Evolutionary conservation across 352 stramenopile species (phyloP).

Genomic region (Pythium periplocum): DNA sequence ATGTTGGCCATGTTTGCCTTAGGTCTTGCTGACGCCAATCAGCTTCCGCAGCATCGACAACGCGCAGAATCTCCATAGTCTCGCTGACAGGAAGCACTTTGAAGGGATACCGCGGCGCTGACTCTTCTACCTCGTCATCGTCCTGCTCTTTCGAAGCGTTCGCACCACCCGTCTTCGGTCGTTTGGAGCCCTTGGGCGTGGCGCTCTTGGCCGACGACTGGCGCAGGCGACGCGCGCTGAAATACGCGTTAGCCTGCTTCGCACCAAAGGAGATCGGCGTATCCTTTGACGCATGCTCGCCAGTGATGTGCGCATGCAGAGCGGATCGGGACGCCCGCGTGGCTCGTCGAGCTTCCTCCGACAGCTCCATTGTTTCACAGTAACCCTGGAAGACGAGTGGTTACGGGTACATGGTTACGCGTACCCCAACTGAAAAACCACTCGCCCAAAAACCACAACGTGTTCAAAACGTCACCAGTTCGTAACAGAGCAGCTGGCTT

Average conservation of each 20-base stretch:
- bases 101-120: not conserved
- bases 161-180: not conserved
- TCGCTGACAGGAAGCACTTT: conserved; percentile 6
- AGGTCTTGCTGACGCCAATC: conserved; percentile 1
- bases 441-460: too few species aligned
- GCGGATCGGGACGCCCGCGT: too few species aligned
- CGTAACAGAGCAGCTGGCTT: too few species aligned
- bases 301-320: too few species aligned
- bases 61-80: conserved; percentile 8
- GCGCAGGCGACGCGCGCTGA: conserved; percentile 8
- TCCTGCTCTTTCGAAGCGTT: not conserved
- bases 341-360: too few species aligned
- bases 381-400: too few species aligned
- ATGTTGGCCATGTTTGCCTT: conserved; percentile 4
- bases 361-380: too few species aligned
- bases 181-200: not conserved
- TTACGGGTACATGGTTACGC: too few species aligned
- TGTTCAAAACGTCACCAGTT: too few species aligned
- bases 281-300: too few species aligned
- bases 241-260: conserved; percentile 9
- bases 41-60: conserved; percentile 7
- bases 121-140: not conserved
- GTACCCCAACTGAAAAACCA: too few species aligned
- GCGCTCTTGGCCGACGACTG: too few species aligned
- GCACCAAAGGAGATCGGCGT: not conserved